These are phyloP conservation scores for Arthrobotrys entomopaga DNA, from an alignment of 2,329 filamentous ascomycete species.

Conservation along the genomic window DNA sequence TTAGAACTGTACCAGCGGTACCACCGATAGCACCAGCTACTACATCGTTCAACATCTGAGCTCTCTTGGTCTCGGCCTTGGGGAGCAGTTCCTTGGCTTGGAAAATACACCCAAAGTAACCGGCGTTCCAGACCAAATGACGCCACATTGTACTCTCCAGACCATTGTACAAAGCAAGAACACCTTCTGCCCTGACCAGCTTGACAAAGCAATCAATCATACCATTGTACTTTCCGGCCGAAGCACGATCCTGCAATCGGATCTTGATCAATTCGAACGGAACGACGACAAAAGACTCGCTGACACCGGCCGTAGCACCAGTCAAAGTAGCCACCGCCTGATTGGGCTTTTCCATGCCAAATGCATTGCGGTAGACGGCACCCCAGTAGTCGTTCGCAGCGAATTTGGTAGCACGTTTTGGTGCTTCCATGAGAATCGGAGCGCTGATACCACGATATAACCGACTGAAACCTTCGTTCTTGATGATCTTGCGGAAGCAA, in stretches of 20 bases:
- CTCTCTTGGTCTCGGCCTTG: slow-evolving; percentile 79
- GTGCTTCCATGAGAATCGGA: slow-evolving; percentile 96
- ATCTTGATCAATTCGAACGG: slow-evolving; percentile 99
- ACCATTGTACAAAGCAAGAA: slow-evolving; percentile 92
- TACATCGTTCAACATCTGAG: slow-evolving; percentile 86
- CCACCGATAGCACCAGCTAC: slow-evolving; percentile 87
- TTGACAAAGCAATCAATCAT: slow-evolving; percentile 82
- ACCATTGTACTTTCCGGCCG: slow-evolving; percentile 85
- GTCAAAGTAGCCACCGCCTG: slow-evolving; percentile 88
- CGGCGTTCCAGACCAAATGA: slow-evolving; percentile 91
- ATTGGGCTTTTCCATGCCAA: slow-evolving; percentile 86
- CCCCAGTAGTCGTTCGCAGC: slow-evolving; percentile 99
- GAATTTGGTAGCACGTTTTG: slow-evolving; percentile 97
- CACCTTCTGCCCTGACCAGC: slow-evolving; percentile 84
- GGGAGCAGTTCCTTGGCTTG: slow-evolving; percentile 89
- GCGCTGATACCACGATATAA: slow-evolving; percentile 95
- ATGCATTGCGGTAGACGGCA: slow-evolving; percentile 86
- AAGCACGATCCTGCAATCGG: slow-evolving; percentile 92
- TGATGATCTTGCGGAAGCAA: slow-evolving; percentile 97
- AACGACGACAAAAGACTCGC: slow-evolving; percentile 95
- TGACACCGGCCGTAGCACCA: slow-evolving; percentile 92
- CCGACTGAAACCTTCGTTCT: slow-evolving; percentile 89
- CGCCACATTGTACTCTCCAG: slow-evolving; percentile 97
- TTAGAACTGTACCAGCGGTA: slow-evolving; percentile 87
- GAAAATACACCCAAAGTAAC: slow-evolving; percentile 98